A percentile compares a stretch with the other conserved stretches of the same genome.
Conservation (phyloP, 2,329 filamentous ascomycete species). For the Colletotrichum caudatum region DNA sequence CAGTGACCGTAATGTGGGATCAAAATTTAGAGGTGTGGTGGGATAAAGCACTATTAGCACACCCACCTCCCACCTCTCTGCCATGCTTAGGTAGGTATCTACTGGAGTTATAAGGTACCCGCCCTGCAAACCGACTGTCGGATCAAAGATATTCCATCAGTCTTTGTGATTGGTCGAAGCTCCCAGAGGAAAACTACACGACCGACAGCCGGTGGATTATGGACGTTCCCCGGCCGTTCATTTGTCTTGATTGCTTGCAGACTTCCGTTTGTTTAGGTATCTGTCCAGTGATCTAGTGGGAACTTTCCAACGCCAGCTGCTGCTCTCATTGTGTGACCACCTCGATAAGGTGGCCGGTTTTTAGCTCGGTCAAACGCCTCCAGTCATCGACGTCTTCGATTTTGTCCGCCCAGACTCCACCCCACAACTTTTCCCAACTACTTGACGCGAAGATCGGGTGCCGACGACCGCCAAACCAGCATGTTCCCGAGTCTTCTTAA, state of each 20-base stretch:
- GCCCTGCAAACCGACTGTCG: background rate
- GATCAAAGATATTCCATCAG: constrained; percentile 23
- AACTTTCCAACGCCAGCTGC: background rate
- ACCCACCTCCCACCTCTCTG: background rate
- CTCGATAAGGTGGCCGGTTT: background rate
- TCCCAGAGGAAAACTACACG: constrained; percentile 19
- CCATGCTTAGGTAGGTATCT: background rate
- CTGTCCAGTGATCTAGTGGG: background rate
- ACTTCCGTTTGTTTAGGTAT: background rate
- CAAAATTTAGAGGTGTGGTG: constrained; percentile 28
- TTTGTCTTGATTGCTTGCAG: constrained; percentile 2
- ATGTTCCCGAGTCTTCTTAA: constrained; percentile 18
- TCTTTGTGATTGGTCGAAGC: constrained; percentile 28
- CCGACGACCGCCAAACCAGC: constrained; percentile 18
- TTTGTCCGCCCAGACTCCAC: constrained; percentile 30
- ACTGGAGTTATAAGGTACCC: background rate
- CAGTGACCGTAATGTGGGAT: constrained; percentile 9
- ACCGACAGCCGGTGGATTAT: constrained; percentile 18
- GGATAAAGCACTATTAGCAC: background rate
- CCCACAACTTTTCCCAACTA: constrained; percentile 24
- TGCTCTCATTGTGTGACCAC: background rate
- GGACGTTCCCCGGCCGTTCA: background rate
- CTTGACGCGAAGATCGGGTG: constrained; percentile 13
- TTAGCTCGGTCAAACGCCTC: constrained; percentile 12
- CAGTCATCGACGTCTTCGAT: constrained; percentile 31